A percentile compares a stretch with the other conserved stretches of the same genome.
Conservation (phyloP, 768 basidiomycete genomes). For the Russula olivacea region DNA sequence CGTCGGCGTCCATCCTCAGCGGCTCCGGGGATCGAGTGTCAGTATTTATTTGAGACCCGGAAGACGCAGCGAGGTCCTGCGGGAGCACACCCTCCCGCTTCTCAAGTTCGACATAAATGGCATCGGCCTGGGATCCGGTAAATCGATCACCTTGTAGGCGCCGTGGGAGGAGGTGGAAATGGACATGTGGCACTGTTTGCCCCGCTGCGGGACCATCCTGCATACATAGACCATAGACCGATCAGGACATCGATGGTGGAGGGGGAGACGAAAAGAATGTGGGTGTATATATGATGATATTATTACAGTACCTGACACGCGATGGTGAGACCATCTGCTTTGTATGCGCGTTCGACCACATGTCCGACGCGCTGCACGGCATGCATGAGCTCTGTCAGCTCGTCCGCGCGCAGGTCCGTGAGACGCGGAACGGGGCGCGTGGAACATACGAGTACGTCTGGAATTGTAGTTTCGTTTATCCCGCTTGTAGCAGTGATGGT, state of each 20-base stretch:
- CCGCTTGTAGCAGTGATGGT: too few species aligned
- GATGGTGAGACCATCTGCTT: constrained; percentile 77
- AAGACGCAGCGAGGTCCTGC: constrained; percentile 31
- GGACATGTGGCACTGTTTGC: constrained; percentile 87
- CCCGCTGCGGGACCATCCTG: constrained; percentile 88
- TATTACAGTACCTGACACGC: constrained; percentile 82
- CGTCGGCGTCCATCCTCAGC: constrained; percentile 40
- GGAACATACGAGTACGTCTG: constrained; percentile 54
- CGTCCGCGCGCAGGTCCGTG: constrained; percentile 43
- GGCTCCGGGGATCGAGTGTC: constrained; percentile 28
- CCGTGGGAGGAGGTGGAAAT: constrained; percentile 89
- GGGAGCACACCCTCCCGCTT: constrained; percentile 48
- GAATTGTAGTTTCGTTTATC: too few species aligned
- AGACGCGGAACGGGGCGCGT: constrained; percentile 46
- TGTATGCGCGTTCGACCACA: constrained; percentile 76
- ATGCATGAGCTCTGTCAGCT: constrained; percentile 74
- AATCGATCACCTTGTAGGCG: constrained; percentile 64
- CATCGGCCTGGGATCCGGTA: constrained; percentile 50
- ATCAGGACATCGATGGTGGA: constrained; percentile 6
- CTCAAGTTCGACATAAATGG: constrained; percentile 78
- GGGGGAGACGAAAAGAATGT: background rate
- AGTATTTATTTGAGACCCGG: background rate
- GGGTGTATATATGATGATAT: background rate
- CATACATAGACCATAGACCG: too few species aligned
- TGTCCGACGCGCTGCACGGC: constrained; percentile 74